Evolutionary conservation across 2,329 filamentous ascomycete species (phyloP).

Genomic region (Trichoderma guizhouense): DNA sequence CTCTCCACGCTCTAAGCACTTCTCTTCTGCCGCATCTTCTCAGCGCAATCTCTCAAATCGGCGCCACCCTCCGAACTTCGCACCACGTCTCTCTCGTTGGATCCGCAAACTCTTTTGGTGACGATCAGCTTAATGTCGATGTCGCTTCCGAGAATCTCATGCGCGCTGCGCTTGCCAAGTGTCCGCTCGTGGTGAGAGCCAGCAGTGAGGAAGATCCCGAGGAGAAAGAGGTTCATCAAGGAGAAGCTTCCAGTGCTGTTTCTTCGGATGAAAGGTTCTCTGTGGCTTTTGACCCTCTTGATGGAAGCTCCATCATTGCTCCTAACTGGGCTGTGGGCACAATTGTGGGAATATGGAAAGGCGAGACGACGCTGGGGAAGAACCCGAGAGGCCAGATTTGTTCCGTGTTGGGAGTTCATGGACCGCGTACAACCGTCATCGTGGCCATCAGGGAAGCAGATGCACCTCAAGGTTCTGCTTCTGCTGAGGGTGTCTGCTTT

Average conservation of each 20-base stretch:
- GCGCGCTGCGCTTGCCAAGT: conserved; percentile 42
- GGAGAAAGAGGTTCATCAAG: conserved; percentile 36
- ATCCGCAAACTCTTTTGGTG: conserved; percentile 55
- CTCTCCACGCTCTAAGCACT: conserved; percentile 35
- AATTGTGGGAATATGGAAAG: conserved; percentile 59
- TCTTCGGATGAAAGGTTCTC: conserved; percentile 40
- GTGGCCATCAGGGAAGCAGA: conserved; percentile 51
- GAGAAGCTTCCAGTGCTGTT: conserved; percentile 14
- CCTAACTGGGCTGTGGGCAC: conserved; percentile 58
- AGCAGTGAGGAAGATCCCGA: conserved; percentile 61
- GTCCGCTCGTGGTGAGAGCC: conserved; percentile 46
- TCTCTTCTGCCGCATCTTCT: conserved; percentile 51
- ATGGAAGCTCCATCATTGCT: conserved; percentile 59
- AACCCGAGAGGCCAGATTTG: conserved; percentile 44
- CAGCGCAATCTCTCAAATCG: conserved; percentile 43
- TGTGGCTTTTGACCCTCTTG: conserved; percentile 60
- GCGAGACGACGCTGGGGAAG: conserved; percentile 42
- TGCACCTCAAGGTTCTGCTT: not conserved
- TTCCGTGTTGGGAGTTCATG: conserved; percentile 51
- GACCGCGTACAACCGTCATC: conserved; percentile 53
- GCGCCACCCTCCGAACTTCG: conserved; percentile 41
- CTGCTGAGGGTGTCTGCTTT: conserved; percentile 39
- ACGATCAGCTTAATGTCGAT: conserved; percentile 59
- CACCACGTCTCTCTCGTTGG: conserved; percentile 47
- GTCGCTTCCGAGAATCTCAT: conserved; percentile 49